Evolutionary conservation across 306 rosid species (phyloP).

Genomic region (Trifolium dubium): DNA sequence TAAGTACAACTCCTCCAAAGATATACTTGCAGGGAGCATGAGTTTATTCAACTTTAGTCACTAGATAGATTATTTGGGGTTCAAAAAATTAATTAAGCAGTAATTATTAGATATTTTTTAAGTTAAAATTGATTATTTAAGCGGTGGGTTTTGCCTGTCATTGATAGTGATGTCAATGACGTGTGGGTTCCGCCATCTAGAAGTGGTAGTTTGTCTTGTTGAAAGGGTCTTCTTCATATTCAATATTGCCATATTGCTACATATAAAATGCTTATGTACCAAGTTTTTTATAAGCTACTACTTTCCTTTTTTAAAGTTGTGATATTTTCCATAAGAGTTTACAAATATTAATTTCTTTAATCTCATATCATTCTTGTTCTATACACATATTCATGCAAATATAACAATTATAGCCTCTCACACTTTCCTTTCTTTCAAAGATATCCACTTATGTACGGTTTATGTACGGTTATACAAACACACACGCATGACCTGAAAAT

Average conservation of each 20-base stretch:
- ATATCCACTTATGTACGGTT: too few species aligned
- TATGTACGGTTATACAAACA: too few species aligned
- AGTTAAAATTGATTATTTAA: background rate
- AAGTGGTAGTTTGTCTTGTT: conserved; percentile 4
- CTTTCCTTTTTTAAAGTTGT: background rate
- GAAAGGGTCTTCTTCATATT: background rate
- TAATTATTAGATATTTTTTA: background rate
- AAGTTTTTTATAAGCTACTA: background rate
- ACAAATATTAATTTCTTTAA: background rate
- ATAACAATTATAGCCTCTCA: background rate
- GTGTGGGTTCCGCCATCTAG: background rate
- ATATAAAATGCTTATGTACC: too few species aligned
- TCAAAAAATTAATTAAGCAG: too few species aligned
- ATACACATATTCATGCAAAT: background rate
- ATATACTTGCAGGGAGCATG: too few species aligned
- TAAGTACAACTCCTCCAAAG: too few species aligned
- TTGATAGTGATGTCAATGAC: background rate
- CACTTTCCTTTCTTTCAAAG: background rate
- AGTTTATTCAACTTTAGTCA: too few species aligned
- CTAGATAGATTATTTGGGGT: too few species aligned
- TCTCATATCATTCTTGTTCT: background rate
- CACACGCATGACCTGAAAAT: background rate
- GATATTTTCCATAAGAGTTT: background rate
- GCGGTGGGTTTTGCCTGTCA: background rate
- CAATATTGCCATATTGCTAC: too few species aligned